Evolutionary conservation across 805 yeast genomes (phyloP).

Genomic region (Candida ascalaphidarum): DNA sequence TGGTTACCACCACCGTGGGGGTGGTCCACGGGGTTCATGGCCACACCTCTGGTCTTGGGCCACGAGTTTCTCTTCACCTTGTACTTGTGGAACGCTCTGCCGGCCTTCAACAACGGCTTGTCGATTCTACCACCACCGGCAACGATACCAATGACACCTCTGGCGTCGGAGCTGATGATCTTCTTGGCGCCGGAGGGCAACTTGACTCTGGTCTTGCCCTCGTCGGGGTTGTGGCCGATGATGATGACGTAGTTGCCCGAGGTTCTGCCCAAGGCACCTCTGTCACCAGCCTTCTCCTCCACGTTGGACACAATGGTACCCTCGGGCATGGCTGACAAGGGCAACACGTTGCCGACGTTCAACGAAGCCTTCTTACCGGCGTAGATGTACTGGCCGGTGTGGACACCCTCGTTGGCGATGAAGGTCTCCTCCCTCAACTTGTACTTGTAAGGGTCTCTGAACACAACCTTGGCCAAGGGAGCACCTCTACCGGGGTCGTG

Average conservation of each 20-base stretch:
- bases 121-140: constrained; percentile 5
- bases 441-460: constrained; percentile 5
- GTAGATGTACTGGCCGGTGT: constrained; percentile 4
- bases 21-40: constrained; percentile 5
- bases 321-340: constrained; percentile 2
- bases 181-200: constrained; percentile 6
- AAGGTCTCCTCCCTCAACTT: constrained; percentile 3
- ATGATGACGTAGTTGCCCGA: constrained; percentile 5
- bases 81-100: constrained; percentile 5
- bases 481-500: constrained; percentile 6
- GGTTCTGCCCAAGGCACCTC: constrained; percentile 4
- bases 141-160: constrained; percentile 5
- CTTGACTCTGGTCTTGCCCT: constrained; percentile 5
- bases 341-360: constrained; percentile 4
- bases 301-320: constrained; percentile 5
- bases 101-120: constrained; percentile 5
- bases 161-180: constrained; percentile 2
- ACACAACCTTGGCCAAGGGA: constrained; percentile 4
- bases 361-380: constrained; percentile 3
- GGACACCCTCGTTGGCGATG: constrained; percentile 5
- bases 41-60: constrained; percentile 4
- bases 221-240: constrained; percentile 4
- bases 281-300: constrained; percentile 5
- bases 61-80: constrained; percentile 4
- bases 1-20: constrained; percentile 16